Conservation (phyloP, 352 stramenopile species). For the Globisporangium perplexum region DNA sequence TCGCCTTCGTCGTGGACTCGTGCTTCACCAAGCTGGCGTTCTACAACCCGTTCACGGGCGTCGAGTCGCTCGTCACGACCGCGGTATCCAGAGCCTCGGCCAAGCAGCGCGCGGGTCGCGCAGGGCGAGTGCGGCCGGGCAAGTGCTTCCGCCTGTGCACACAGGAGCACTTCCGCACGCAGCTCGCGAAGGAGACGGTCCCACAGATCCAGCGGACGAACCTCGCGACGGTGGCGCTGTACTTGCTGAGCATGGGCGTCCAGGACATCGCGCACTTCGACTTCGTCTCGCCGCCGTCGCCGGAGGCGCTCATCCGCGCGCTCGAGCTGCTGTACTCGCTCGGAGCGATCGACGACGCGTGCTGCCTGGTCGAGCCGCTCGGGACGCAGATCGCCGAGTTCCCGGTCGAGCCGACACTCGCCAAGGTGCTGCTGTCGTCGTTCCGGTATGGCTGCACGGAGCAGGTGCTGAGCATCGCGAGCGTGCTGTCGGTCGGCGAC, state of each 20-base stretch:
- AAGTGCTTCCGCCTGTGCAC: conserved; percentile 81
- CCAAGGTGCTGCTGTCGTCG: conserved; percentile 64
- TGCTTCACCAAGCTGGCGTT: conserved; percentile 83
- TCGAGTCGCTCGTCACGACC: conserved; percentile 89
- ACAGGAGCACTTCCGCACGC: conserved; percentile 37
- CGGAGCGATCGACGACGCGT: conserved; percentile 50
- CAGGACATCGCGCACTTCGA: conserved; percentile 52
- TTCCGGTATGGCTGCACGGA: conserved; percentile 77
- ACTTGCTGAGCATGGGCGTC: conserved; percentile 82
- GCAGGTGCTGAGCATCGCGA: conserved; percentile 95
- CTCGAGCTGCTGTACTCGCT: conserved; percentile 69
- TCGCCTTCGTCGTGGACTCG: conserved; percentile 77
- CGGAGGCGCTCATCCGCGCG: conserved; percentile 64
- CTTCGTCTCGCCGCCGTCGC: conserved; percentile 70
- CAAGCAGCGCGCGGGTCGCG: conserved; percentile 94
- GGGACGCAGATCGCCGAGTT: conserved; percentile 97
- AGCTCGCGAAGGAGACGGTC: conserved; percentile 56
- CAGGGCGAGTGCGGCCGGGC: conserved; percentile 82
- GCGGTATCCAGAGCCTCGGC: conserved; percentile 95
- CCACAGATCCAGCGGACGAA: conserved; percentile 85
- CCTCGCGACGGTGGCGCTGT: conserved; percentile 55
- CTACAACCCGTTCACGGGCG: conserved; percentile 74
- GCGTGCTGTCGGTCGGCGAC: conserved; percentile 92
- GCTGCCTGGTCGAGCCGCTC: conserved; percentile 66
- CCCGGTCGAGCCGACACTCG: conserved; percentile 91